A percentile compares a stretch with the other conserved stretches of the same genome.
phyloP scores from a whole-genome alignment of 495 filamentous ascomycete species.

The Lasiosphaeria miniovina region DNA sequence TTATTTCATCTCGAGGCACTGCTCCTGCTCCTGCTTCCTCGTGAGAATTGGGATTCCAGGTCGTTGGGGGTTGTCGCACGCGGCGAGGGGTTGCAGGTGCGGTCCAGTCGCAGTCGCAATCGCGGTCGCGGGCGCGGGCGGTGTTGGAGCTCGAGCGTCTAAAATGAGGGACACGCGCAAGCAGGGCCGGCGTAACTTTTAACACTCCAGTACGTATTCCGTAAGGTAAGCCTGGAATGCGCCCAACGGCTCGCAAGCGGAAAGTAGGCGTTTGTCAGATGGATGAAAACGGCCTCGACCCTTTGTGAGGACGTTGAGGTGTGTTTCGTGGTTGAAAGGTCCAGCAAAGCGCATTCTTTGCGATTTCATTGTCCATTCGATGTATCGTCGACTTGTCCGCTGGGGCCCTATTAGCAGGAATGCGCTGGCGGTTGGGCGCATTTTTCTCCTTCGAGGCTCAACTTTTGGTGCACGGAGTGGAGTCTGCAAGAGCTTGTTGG shows the following conservation, averaged over 20 bases:
- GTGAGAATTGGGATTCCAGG: too few species aligned
- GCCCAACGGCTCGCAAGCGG: constrained; percentile 22
- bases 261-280: constrained; percentile 31
- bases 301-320: constrained; percentile 3
- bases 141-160: constrained; percentile 11
- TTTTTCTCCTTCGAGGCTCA: constrained; percentile 9
- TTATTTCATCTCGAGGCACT: too few species aligned
- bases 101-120: not conserved
- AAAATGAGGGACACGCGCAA: constrained; percentile 19
- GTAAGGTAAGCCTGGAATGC: too few species aligned
- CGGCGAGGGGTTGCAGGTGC: not conserved
- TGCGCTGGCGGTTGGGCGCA: constrained; percentile 12
- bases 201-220: too few species aligned
- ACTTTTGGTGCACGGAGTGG: not conserved
- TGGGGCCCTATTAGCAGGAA: not conserved
- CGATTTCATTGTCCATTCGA: constrained; percentile 9
- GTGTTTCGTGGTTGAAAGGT: too few species aligned
- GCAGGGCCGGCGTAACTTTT: constrained; percentile 6
- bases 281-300: constrained; percentile 29
- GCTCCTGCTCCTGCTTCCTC: too few species aligned
- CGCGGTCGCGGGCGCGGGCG: not conserved
- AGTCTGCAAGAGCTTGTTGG: not conserved
- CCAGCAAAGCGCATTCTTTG: constrained; percentile 12
- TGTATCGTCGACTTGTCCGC: constrained; percentile 2
- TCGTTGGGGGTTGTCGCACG: too few species aligned